Evolutionary conservation across 192 early-diverging fungal species (phyloP), one percentile per base, ranked within the genome.

Genomic region (Mortierella antarctica): DNA sequence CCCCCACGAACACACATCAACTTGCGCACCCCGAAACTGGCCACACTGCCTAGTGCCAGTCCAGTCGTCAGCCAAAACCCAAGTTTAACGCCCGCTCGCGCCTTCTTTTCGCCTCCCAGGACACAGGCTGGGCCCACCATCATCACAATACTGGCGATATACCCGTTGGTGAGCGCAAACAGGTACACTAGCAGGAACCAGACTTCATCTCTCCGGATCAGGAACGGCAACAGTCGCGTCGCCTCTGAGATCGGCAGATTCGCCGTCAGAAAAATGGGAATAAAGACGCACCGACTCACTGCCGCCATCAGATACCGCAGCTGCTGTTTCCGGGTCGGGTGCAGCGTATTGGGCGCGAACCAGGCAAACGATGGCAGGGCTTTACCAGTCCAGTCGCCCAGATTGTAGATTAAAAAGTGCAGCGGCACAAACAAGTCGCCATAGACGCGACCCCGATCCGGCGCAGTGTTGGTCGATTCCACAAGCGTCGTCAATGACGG

Each of bases 401-500:
- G 15, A 74, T 92, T 94, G 65, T 86, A 94, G 12, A 87, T 58
- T 62, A 95, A 82, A 65, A 94, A 95, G 57, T 93, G 93, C 52
- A 93, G 82, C 3, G 92, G 87, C 39, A 92, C 88, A 84, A 92
- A 92, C 41, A 90, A 65, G 63, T 88, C 86, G 50, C 86, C 88
- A 65, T 87, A 71, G 46, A 79, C 17, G 4, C 76, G 63, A 2
- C 56, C 40, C 62, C 67, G 84, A 69, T 73, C 67, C 60, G 77
- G 31, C 53, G 74, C 48, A 57, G 83, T 53, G 82, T 87, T 64
- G 84, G 87, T 61, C 42, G 89, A 89, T 53, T 89, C 86, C 53
- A 95, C 89, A 31, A 91, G 79, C 1, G 91, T 83, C 3, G 93
- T 95, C 47, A 95, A 85, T 11, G 93, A 91, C 0, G 94, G 94